These are phyloP conservation scores for Penicillium sclerotigenum DNA, from an alignment of 2,329 filamentous ascomycete genomes.

Conservation along the genomic window DNA sequence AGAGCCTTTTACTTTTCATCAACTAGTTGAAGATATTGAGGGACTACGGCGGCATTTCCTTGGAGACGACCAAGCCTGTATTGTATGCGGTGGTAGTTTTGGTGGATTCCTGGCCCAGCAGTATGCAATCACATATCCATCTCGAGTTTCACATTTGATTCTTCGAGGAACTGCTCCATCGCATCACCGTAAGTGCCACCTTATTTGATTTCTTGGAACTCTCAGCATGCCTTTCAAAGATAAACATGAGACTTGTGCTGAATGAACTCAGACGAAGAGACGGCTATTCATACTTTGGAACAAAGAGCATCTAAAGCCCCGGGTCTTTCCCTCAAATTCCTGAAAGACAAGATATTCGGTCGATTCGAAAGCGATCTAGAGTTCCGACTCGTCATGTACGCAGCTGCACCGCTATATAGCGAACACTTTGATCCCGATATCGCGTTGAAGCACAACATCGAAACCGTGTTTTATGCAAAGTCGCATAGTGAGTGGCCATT, in stretches of 20 bases:
- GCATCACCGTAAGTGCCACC: background rate
- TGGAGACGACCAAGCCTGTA: background rate
- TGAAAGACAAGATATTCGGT: background rate
- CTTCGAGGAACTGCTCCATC: background rate
- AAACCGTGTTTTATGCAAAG: background rate
- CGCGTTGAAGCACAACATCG: background rate
- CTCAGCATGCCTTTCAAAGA: background rate
- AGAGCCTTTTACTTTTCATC: background rate
- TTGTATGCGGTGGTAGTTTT: background rate
- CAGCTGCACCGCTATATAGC: background rate
- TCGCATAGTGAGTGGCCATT: background rate
- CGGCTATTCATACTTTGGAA: background rate
- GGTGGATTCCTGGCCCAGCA: background rate
- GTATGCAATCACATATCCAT: background rate
- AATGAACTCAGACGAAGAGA: background rate
- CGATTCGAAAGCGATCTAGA: background rate
- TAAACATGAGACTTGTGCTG: background rate
- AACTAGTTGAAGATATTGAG: background rate
- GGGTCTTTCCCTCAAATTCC: background rate
- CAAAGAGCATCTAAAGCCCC: background rate
- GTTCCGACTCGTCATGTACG: background rate
- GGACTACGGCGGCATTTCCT: background rate
- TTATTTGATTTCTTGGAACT: background rate
- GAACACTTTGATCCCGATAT: background rate
- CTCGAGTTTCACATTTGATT: background rate